Evolutionary conservation across 2,329 filamentous ascomycete species (phyloP).

Genomic region (Xylariaceae sp.): DNA sequence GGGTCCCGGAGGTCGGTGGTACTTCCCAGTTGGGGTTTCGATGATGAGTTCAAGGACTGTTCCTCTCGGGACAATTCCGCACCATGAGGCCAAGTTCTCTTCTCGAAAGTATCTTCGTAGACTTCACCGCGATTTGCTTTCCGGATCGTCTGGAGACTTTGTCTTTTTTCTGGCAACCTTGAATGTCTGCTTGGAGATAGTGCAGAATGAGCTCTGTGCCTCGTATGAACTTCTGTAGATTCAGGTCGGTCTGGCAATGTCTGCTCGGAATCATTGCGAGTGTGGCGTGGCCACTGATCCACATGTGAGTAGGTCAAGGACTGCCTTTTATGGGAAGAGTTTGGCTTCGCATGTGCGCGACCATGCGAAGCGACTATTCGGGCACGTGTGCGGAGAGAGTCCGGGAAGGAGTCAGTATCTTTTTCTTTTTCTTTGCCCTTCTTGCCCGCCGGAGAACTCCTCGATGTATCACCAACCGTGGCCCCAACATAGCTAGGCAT

Average conservation of each 20-base stretch:
- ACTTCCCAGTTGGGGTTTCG: constrained; percentile 18
- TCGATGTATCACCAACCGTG: constrained; percentile 12
- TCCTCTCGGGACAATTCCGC: constrained; percentile 10
- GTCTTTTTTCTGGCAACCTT: constrained; percentile 17
- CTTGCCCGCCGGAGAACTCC: constrained; percentile 11
- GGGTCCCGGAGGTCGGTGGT: constrained; percentile 19
- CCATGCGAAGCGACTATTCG: constrained; percentile 15
- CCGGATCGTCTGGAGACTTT: constrained; percentile 19
- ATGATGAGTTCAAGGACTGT: constrained; percentile 1
- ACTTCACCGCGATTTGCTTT: constrained; percentile 10
- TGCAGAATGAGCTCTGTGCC: constrained; percentile 19
- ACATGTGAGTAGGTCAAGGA: constrained; percentile 1
- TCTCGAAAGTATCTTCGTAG: constrained; percentile 11
- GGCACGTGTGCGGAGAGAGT: constrained; percentile 19
- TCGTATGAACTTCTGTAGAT: constrained; percentile 11
- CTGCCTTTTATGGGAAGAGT: constrained; percentile 15
- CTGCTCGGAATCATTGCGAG: constrained; percentile 15
- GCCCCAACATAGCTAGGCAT: constrained; percentile 21
- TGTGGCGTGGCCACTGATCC: constrained; percentile 8
- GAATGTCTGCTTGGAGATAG: constrained; percentile 9
- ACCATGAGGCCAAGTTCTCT: constrained; percentile 13
- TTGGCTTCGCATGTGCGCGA: constrained; percentile 11
- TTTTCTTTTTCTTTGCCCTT: constrained; percentile 12
- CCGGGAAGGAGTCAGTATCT: constrained; percentile 19
- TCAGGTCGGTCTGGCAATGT: constrained; percentile 10